Evolutionary conservation across 306 rosid species (phyloP), one percentile per base, ranked within the genome.

Genomic region (Sindora glabra): DNA sequence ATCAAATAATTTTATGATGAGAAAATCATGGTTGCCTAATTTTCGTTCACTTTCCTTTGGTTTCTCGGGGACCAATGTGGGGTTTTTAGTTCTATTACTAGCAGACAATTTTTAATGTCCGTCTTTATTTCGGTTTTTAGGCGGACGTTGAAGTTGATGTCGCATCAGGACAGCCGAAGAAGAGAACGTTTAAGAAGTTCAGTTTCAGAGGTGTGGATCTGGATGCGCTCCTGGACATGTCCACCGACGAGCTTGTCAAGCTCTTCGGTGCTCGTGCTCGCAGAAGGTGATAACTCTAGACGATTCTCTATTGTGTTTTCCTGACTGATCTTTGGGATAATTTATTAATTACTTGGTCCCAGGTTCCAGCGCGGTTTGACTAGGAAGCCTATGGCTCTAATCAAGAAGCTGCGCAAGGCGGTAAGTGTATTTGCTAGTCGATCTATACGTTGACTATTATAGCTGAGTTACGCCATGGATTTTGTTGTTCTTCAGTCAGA

Each of bases 161-260:
- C 4, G 78, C 67, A 4, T 69, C n/a, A n/a, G n/a, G n/a, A n/a
- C n/a, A n/a, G n/a, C n/a, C n/a, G n/a, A n/a, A n/a, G n/a, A n/a
- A 88, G 86, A 85, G 96, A 27, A 88, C 96, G 15, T 88, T 88
- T 48, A 85, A 82, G 86, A 88, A 88, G 79, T 88, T 88, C 78
- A 88, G 94, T 70, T 85, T 88, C 74, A 64, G 76, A 25, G 96
- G 94, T 0, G 96, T 89, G 5, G 94, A 89, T 74, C 76, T 85
- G 67, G 96, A 89, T 62, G 75, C 94, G 1, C 84, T 89, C 2
- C 74, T 89, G 10, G 96, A 89, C 37, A 89, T 89, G 96, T 80
- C 90, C 10, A 89, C 94, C 0, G 94, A 89, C 46, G 94, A 85
- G 52, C 94, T 85, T 16, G 96, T 89, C 16, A 82, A 88, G 84